Conservation (phyloP, 2,329 filamentous ascomycete genomes). For the Ophiosphaerella korrae region DNA sequence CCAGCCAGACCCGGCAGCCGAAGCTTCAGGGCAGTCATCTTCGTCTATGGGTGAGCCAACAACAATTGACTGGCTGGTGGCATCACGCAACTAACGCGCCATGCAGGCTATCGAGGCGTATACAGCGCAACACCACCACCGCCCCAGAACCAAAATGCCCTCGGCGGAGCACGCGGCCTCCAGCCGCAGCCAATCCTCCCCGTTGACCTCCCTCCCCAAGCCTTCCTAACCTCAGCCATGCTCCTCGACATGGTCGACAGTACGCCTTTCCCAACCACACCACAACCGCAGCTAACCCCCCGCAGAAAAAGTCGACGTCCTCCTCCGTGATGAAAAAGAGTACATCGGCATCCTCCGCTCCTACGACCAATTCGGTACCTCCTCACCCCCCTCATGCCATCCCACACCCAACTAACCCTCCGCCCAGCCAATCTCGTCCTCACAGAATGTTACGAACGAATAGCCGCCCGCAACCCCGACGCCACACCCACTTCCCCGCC, state of each 20-base stretch:
- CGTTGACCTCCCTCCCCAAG: constrained; percentile 75
- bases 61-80: constrained; percentile 4
- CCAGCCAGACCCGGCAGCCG: constrained; percentile 27
- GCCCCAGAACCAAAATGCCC: constrained; percentile 52
- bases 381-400: neutral
- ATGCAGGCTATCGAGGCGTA: constrained; percentile 42
- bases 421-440: constrained; percentile 85
- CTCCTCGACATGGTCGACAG: constrained; percentile 96
- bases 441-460: constrained; percentile 87
- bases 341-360: constrained; percentile 89
- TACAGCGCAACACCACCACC: constrained; percentile 53
- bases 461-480: constrained; percentile 68
- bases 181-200: constrained; percentile 35
- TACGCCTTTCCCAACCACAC: constrained; percentile 47
- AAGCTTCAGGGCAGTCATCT: constrained; percentile 30
- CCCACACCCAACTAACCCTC: constrained; percentile 10
- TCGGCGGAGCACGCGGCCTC: constrained; percentile 34
- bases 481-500: constrained; percentile 24
- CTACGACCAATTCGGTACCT: constrained; percentile 95
- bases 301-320: constrained; percentile 90
- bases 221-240: constrained; percentile 98
- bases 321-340: constrained; percentile 91
- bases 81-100: constrained; percentile 19
- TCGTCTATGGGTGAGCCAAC: constrained; percentile 30
- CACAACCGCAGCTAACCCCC: constrained; percentile 17